Base-by-base conservation (phyloP, 2,329 filamentous ascomycete species). In the Alternaria viburni region DNA sequence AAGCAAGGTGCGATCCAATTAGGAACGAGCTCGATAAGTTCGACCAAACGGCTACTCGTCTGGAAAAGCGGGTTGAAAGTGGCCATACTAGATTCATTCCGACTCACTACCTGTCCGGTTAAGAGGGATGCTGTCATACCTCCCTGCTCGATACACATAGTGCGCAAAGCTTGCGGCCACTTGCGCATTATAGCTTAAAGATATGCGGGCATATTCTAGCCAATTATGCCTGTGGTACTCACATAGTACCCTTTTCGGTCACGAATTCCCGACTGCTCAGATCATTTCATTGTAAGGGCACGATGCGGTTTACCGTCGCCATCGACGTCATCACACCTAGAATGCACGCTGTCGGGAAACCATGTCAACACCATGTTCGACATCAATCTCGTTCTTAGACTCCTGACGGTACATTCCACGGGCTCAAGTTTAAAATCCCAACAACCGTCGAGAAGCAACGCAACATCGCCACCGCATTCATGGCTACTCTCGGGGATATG, bases 401-500 rank as follows among this genome's bases (percentile, higher is more conserved):
- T 8, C 6, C 23, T 25, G 26, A 28, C 32, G 49, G 49, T 25
- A 49, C 6, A 12, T 46, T 26, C 49, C 26, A 54, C 4, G 4
- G 17, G 30, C 15, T 23, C 3, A 4, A 10, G 4, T 28, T 28
- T 17, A 13, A 57, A 11, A 50, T n/a, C 21, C 21, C 15, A 17
- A n/a, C 19, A 21, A 46, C 28, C 43, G 6, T 13, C 49, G 21
- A 36, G 8, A 41, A 41, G 25, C n/a, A 30, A 25, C 25, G 19
- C 19, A 41, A 25, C 8, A 15, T 54, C 17, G 36, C 15, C 36
- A 45, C 6, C 12, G 12, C 28, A 28, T 49, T 9, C 12, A 72
- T 71, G 69, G 23, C 62, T 12, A 61, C 32, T 46, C 64, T 62
- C 6, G 68, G 58, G 8, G 62, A 66, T 41, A 55, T 72, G 15